Evolutionary conservation across 768 basidiomycete species (phyloP).

Genomic region (Thelephora ganbajun): DNA sequence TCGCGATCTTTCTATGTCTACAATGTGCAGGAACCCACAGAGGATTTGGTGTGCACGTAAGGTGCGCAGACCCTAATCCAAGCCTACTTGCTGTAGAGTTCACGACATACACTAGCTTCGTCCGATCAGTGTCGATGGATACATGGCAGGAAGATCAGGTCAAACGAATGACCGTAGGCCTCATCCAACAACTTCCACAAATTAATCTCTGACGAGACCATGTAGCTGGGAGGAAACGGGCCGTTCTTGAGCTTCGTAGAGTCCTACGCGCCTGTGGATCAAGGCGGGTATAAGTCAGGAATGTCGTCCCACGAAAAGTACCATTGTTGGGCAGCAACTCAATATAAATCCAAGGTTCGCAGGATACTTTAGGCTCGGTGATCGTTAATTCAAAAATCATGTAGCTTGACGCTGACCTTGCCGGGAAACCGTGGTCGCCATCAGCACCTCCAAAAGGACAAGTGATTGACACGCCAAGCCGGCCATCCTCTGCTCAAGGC

Average conservation of each 20-base stretch:
- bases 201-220: slow-evolving; percentile 2
- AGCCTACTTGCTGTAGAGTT: not conserved
- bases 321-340: slow-evolving; percentile 86
- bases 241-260: slow-evolving; percentile 70
- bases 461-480: slow-evolving; percentile 29
- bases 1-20: slow-evolving; percentile 74
- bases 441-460: slow-evolving; percentile 48
- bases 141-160: slow-evolving; percentile 88
- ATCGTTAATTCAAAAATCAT: not conserved
- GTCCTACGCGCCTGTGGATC: slow-evolving; percentile 48
- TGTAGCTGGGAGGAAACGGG: slow-evolving; percentile 76
- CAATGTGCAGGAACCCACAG: slow-evolving; percentile 78
- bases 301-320: slow-evolving; percentile 65
- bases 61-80: slow-evolving; percentile 22
- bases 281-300: slow-evolving; percentile 54
- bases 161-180: slow-evolving; percentile 72
- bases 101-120: slow-evolving; percentile 39
- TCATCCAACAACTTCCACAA: slow-evolving; percentile 1
- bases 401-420: slow-evolving; percentile 66
- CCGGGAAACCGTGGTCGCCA: slow-evolving; percentile 68
- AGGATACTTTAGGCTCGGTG: not conserved
- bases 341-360: slow-evolving; percentile 80
- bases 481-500: slow-evolving; percentile 65
- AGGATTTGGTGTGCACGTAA: slow-evolving; percentile 91
- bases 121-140: slow-evolving; percentile 92